These are phyloP conservation scores for Apophysomyces elegans DNA, from an alignment of 371 early-diverging fungal genomes.

Conservation along the genomic window DNA sequence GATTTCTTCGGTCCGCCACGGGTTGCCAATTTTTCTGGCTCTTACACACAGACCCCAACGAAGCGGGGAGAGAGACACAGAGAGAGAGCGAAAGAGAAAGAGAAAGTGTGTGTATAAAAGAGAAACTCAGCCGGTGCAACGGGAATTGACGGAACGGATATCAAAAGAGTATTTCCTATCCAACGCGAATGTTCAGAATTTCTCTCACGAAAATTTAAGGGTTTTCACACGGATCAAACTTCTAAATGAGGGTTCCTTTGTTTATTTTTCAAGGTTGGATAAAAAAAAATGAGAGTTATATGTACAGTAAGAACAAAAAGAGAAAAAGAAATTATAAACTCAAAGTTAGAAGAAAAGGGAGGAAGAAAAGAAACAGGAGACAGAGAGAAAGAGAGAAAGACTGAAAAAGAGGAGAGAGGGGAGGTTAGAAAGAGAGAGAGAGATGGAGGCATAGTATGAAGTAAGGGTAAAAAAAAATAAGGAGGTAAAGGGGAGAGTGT, in stretches of 20 bases:
- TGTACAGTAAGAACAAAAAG: background rate
- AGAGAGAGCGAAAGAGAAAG: too few species aligned
- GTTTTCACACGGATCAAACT: constrained; percentile 1
- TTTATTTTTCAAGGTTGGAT: background rate
- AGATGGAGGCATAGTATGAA: background rate
- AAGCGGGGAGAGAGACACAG: too few species aligned
- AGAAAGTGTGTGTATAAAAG: background rate
- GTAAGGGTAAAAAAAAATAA: background rate
- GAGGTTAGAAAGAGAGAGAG: background rate
- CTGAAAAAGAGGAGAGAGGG: background rate
- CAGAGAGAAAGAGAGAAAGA: background rate
- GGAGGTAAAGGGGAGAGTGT: background rate
- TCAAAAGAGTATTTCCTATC: background rate
- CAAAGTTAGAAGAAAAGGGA: background rate
- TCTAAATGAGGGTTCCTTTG: background rate
- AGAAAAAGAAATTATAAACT: background rate
- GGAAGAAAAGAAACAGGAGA: background rate
- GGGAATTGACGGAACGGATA: constrained; percentile 11
- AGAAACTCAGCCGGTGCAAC: constrained; percentile 9
- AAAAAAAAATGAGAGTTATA: background rate
- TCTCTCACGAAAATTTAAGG: constrained; percentile 10
- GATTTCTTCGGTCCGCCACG: constrained; percentile 5
- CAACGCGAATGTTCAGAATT: background rate
- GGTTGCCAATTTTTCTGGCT: background rate
- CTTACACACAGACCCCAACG: background rate